A percentile compares a stretch with the other conserved stretches of the same genome.
These are phyloP conservation scores for Logfia minima DNA, from an alignment of 129 eudicot species.

Conservation along the genomic window DNA sequence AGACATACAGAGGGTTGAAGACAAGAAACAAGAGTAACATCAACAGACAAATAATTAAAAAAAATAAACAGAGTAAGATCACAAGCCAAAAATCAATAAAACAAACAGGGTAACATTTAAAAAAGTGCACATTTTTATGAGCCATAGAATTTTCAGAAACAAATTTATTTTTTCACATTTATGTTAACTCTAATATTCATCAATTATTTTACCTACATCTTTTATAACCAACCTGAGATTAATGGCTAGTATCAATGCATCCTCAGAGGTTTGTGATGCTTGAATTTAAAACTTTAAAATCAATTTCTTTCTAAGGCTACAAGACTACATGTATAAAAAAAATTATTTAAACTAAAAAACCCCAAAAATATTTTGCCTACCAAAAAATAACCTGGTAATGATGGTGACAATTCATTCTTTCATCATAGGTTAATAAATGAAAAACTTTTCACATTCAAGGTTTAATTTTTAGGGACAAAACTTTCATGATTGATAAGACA, in stretches of 20 bases:
- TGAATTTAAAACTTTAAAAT: background rate
- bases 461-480: slow-evolving; percentile 10
- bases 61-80: background rate
- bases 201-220: background rate
- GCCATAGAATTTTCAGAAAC: background rate
- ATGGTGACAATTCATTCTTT: background rate
- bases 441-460: slow-evolving; percentile 9
- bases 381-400: slow-evolving; percentile 2
- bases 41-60: background rate
- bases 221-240: background rate
- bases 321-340: background rate
- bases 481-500: background rate
- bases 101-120: background rate
- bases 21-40: background rate
- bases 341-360: background rate
- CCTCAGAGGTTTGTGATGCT: background rate
- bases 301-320: background rate
- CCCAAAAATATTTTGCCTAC: background rate
- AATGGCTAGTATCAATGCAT: background rate
- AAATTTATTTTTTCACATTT: background rate
- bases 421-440: slow-evolving; percentile 4
- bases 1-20: background rate
- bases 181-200: background rate
- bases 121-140: background rate
- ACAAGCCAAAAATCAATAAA: background rate